Evolutionary conservation across 768 basidiomycete genomes (phyloP), one percentile per base, ranked within the genome.

Genomic region (Lyophyllum atratum): DNA sequence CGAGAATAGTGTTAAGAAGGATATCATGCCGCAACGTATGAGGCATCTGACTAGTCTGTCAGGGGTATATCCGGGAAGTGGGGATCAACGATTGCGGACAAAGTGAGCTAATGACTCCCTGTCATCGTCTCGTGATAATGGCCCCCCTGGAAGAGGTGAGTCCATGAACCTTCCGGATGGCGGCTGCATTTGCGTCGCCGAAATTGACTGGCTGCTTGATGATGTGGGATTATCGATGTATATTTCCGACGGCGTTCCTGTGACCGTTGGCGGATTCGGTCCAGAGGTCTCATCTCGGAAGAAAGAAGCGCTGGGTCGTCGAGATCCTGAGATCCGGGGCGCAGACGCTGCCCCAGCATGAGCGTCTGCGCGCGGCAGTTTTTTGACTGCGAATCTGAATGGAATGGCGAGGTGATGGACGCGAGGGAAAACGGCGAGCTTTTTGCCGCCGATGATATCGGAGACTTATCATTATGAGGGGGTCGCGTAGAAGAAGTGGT

Each of bases 351-450:
- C 85, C 87, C 86, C 87, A 82, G 86, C 66, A 65, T 81, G 79
- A 79, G 80, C 87, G 82, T 86, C 87, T 88, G 87, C 87, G 87
- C 87, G 83, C 66, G 75, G 80, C 55, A 86, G 80, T 90, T 89
- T 89, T 90, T 89, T 89, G 85, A 70, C 80, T 78, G 80, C 55
- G 61, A 52, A 33, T 68, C 63, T n/a, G 74, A 65, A 60, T 69
- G 68, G 58, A 68, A 75, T 9, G 78, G 78, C 17, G 74, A 70
- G 14, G 76, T 77, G 48, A 79, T 79, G 7, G 75, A 73, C 21
- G 76, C 69, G 2, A 78, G 66, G 29, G 76, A 74, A 31, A 73
- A 62, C 19, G 76, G 73, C 14, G 76, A 75, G 31, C 61, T 62
- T 61, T 71, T 74, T 19, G 52, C 61, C 29, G 58, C 59, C 58